Base-by-base conservation (phyloP, 495 filamentous ascomycete genomes). In the Halenospora varia region DNA sequence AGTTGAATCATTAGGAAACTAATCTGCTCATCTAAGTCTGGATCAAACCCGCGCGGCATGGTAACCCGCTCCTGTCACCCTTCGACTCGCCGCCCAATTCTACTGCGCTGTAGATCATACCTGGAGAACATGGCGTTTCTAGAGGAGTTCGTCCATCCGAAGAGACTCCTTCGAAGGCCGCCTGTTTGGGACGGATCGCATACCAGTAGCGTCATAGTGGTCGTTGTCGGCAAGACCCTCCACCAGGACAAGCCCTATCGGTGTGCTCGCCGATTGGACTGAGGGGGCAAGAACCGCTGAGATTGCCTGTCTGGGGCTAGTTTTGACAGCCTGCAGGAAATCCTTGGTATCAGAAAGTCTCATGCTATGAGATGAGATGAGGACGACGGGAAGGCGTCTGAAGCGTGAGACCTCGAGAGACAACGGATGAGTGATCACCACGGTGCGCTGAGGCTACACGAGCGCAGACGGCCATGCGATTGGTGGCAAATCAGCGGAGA, bases 21-120 rank as follows among this genome's bases (percentile, higher is more conserved):
- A 29, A 17, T 40, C 48, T 45, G 49, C 46, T 15, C 10, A 15
- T 50, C 25, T 19, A 49, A 35, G 15, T 46, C 41, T 55, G 46
- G 39, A 46, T 60, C 61, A 63, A 63, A 56, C 61, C 46, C 20
- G 29, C 45, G 13, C 13, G 46, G 52, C 47, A 60, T 49, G 56
- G 53, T 1, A 15, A 23, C 24, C 44, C 39, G 39, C 53, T 65
- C 55, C 55, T 62, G 55, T 59, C 54, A 61, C 42, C 45, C 62
- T 61, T 46, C 48, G 48, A 11, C 18, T 53, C 19, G 17, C 35
- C 17, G 22, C 18, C 41, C 42, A 22, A 25, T 40, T 57, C 46
- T 40, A 39, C 40, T 45, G 26, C 51, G 53, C 20, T 4, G 62
- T 17, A 62, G 62, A 65, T 65, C 62, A 65, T 53, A 65, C 62